Base-by-base conservation (phyloP, 1,139 yeast genomes). In the Blastobotrys ciferrii region DNA sequence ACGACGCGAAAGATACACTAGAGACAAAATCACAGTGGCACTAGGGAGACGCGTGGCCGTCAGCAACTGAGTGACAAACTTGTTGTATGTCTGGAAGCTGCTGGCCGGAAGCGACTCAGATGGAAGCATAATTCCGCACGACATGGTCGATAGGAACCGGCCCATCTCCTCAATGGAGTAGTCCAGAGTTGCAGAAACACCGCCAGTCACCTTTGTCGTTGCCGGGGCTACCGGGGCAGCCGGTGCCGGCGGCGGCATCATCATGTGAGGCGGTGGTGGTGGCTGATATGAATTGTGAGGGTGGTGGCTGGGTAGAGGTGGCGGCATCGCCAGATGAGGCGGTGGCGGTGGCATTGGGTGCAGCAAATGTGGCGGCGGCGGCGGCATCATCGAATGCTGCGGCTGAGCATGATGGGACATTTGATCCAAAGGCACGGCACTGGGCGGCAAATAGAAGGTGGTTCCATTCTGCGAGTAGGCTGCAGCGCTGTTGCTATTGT, bases 11-110 rank as follows among this genome's bases (percentile, higher is more conserved):
- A 91, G 73, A 63, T 87, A 88, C 58, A 87, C 89, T 60, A 89
- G 73, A 13, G 95, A 82, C 61, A 89, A 74, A 41, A 88, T 73
- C 41, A 92, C 77, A 23, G 98, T 86, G 5, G 89, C 78, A 57
- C 82, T 80, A 30, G 97, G 95, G 56, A 92, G 74, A 57, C 98
- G 77, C 4, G 97, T 92, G n/a, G 97, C 95, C 55, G 83, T 77
- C 51, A 92, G 72, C 4, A 91, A 92, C 33, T 85, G 80, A 48
- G 76, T 74, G 19, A 87, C 72, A 57, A 81, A 80, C 55, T 74
- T 73, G 61, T 76, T 80, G 64, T 86, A 84, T 39, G 78, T 31
- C 35, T 17, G 43, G 35, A 75, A 32, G 71, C 70, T 41, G 80
- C 64, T 53, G 66, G 69, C 58, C 78, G 63, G 50, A 55, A 9